phyloP scores from a whole-genome alignment of 495 filamentous ascomycete species.

The Rhypophila decipiens region DNA sequence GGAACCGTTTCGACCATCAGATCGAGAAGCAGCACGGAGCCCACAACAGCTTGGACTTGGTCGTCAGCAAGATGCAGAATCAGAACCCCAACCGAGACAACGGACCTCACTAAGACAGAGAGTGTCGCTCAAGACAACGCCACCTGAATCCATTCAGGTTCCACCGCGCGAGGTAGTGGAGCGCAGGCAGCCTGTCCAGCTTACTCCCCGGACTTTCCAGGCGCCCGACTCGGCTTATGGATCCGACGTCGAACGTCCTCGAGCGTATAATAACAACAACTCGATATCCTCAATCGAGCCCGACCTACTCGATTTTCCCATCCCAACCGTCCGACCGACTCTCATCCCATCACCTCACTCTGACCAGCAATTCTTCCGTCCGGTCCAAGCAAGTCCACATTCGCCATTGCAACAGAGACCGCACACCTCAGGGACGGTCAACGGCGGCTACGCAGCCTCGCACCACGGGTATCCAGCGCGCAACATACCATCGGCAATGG shows the following conservation, averaged over 20 bases:
- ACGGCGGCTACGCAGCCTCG: conserved; percentile 1
- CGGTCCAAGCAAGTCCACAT: conserved; percentile 48
- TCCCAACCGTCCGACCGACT: conserved; percentile 27
- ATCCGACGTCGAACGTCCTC: conserved; percentile 41
- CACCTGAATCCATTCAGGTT: conserved; percentile 41
- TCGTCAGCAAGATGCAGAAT: too few species aligned
- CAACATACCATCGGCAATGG: conserved; percentile 43
- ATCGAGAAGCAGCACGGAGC: too few species aligned
- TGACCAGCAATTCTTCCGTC: conserved; percentile 47
- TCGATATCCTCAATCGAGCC: conserved; percentile 25
- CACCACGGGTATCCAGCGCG: conserved; percentile 13
- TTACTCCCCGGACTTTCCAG: conserved; percentile 26
- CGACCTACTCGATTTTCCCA: conserved; percentile 25
- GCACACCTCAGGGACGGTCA: conserved; percentile 40
- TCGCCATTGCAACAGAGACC: conserved; percentile 51
- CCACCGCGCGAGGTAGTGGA: conserved; percentile 26
- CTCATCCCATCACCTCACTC: conserved; percentile 44
- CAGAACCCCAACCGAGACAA: conserved; percentile 22
- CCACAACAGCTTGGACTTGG: too few species aligned
- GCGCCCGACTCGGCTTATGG: conserved; percentile 47
- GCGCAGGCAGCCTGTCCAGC: conserved; percentile 25
- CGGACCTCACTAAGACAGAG: conserved; percentile 43
- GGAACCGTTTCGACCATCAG: too few species aligned
- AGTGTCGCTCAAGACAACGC: conserved; percentile 39
- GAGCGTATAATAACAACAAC: too few species aligned